These are phyloP conservation scores for Stereum hirsutum DNA, from an alignment of 1,284 basidiomycete species.

Conservation along the genomic window DNA sequence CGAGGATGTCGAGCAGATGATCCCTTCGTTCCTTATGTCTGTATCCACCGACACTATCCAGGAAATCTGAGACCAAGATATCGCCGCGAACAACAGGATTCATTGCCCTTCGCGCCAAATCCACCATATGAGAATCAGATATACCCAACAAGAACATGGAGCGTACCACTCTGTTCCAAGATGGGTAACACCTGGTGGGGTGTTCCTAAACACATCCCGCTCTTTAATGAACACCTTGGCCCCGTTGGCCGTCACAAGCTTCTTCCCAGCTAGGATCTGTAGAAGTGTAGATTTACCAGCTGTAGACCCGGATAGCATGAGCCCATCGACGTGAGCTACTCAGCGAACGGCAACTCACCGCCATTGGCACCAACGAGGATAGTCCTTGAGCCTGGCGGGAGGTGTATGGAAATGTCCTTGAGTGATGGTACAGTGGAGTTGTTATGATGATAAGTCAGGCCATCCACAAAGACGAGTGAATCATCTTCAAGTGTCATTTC, in stretches of 20 bases:
- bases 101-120: slow-evolving; percentile 64
- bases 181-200: slow-evolving; percentile 75
- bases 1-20: slow-evolving; percentile 81
- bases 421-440: slow-evolving; percentile 40
- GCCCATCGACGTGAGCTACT: neutral
- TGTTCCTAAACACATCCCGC: slow-evolving; percentile 77
- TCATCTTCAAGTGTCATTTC: too few relatives aligned
- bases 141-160: neutral
- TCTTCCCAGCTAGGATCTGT: slow-evolving; percentile 91
- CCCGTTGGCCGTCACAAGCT: slow-evolving; percentile 52
- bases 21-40: slow-evolving; percentile 88
- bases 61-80: slow-evolving; percentile 82
- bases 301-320: slow-evolving; percentile 17
- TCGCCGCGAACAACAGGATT: slow-evolving; percentile 94
- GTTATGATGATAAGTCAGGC: slow-evolving; percentile 58
- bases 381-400: slow-evolving; percentile 71
- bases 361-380: slow-evolving; percentile 90
- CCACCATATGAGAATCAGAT: neutral
- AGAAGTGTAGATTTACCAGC: slow-evolving; percentile 95
- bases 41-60: slow-evolving; percentile 95
- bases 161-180: slow-evolving; percentile 85
- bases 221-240: slow-evolving; percentile 70
- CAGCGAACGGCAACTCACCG: slow-evolving; percentile 34
- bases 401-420: slow-evolving; percentile 51
- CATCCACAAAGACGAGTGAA: slow-evolving; percentile 40